Base-by-base conservation (phyloP, 2,329 filamentous ascomycete species). In the Botrytis fabae region DNA sequence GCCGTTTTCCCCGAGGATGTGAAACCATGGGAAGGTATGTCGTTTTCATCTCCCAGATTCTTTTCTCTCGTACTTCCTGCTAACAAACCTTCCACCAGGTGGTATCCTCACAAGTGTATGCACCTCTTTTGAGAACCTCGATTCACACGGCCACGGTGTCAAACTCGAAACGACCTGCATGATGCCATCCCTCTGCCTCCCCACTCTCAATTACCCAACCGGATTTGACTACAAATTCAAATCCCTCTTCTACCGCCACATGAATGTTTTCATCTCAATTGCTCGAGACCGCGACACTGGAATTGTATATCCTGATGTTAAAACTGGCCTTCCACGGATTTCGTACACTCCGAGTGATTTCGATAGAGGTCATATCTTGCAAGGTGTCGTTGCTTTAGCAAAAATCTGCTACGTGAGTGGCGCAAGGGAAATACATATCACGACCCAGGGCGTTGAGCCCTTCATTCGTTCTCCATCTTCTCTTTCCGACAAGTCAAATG, bases 121-220 rank as follows among this genome's bases (percentile, higher is more conserved):
- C 75, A 89, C 86, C 61, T 90, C 92, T 71, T 93, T 95, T 77
- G 92, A 97, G 76, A 92, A 98, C 77, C 85, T 95, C 0, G 94
- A 97, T 80, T 88, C 89, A 9, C 85, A 90, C 60, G 93, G 94
- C 73, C 93, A 98, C 78, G 95, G 95, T 57, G 86, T 87, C 66
- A 97, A 97, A 81, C 85, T 98, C 42, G 94, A 98, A 84, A 86
- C 90, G 16, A 89, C 89, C 1, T 88, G 88, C 78, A 95, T 96
- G 92, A 77, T 90, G 79, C 93, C 94, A 0, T 88, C 90, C 28
- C 80, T 89, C 4, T 86, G 89, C 77, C 83, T 94, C 22, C 84
- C 89, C 8, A 83, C 87, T 69, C 84, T 93, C 70, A 87, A 90
- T 22, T 97, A 92, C 90, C 83, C 81, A n/a, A 84, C 85, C 71